Evolutionary conservation across 73 alveolate genomes (phyloP).

Genomic region (Paramecium caudatum): DNA sequence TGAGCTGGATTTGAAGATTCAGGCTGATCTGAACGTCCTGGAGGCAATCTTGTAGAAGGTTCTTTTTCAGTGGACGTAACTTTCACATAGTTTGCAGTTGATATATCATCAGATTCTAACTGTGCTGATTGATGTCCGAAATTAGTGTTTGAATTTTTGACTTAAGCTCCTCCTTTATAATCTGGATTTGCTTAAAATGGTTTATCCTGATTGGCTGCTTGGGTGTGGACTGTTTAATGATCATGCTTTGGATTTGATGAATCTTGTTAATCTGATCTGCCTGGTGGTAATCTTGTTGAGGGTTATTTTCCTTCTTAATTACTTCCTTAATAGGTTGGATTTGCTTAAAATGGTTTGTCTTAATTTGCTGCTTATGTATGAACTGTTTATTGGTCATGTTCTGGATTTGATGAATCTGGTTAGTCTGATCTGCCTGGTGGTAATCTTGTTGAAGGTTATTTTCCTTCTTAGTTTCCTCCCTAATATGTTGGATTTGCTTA

Average conservation of each 20-base stretch:
- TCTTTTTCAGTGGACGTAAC: too few relatives aligned
- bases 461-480: not conserved
- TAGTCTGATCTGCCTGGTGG: conserved; percentile 50
- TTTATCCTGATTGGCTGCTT: conserved; percentile 9
- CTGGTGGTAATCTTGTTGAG: conserved; percentile 32
- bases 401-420: not conserved
- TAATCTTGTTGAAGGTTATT: not conserved
- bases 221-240: not conserved
- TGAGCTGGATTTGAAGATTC: not conserved
- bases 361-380: not conserved
- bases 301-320: not conserved
- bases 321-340: not conserved
- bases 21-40: conserved; percentile 10
- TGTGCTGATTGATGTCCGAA: too few relatives aligned
- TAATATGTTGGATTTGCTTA: conserved; percentile 31
- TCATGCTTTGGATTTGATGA: conserved; percentile 13
- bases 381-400: not conserved
- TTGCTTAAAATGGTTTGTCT: not conserved
- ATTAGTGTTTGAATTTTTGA: too few relatives aligned
- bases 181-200: conserved; percentile 17
- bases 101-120: too few relatives aligned
- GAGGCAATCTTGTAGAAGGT: not conserved
- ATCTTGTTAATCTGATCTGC: not conserved
- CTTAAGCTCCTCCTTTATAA: conserved; percentile 6
- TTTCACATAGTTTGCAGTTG: too few relatives aligned